phyloP scores from a whole-genome alignment of 2,329 filamentous ascomycete genomes.

The Curvularia lunata region DNA sequence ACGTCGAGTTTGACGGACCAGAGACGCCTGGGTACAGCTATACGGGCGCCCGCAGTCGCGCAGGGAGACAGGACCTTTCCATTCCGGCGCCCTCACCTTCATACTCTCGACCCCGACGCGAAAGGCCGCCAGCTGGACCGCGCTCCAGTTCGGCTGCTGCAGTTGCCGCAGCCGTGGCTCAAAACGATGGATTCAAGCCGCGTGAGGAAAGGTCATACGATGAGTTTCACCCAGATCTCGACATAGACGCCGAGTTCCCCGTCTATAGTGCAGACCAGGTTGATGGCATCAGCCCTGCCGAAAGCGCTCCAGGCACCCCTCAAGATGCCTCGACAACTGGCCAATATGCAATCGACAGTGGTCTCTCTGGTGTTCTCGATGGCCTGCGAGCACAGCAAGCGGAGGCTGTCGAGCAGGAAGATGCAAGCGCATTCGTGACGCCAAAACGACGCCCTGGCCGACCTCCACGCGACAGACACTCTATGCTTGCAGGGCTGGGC shows the following conservation, averaged over 20 bases:
- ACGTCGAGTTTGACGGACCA: slow-evolving; percentile 73
- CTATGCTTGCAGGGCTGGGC: slow-evolving; percentile 65
- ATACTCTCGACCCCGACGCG: slow-evolving; percentile 46
- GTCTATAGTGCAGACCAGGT: slow-evolving; percentile 84
- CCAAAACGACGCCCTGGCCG: slow-evolving; percentile 67
- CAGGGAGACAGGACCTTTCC: slow-evolving; percentile 52
- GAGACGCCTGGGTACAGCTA: slow-evolving; percentile 59
- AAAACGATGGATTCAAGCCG: slow-evolving; percentile 96
- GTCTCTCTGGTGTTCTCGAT: slow-evolving; percentile 45
- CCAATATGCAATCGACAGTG: slow-evolving; percentile 45
- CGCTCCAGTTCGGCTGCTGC: slow-evolving; percentile 87
- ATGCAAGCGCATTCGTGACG: slow-evolving; percentile 36
- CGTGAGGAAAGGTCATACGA: slow-evolving; percentile 97
- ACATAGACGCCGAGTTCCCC: slow-evolving; percentile 81
- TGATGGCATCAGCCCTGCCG: slow-evolving; percentile 67
- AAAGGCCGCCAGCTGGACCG: slow-evolving; percentile 59
- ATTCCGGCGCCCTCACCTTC: slow-evolving; percentile 57
- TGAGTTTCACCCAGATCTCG: slow-evolving; percentile 94
- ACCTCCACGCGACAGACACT: slow-evolving; percentile 67
- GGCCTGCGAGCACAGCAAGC: slow-evolving; percentile 44
- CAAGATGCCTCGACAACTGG: slow-evolving; percentile 33
- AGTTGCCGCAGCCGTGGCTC: slow-evolving; percentile 83
- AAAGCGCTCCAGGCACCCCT: slow-evolving; percentile 57
- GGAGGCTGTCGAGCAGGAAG: slow-evolving; percentile 33
- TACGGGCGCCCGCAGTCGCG: slow-evolving; percentile 60